Evolutionary conservation across 2,329 filamentous ascomycete species (phyloP), one percentile per base, ranked within the genome.

Genomic region (Colletotrichum viniferum): DNA sequence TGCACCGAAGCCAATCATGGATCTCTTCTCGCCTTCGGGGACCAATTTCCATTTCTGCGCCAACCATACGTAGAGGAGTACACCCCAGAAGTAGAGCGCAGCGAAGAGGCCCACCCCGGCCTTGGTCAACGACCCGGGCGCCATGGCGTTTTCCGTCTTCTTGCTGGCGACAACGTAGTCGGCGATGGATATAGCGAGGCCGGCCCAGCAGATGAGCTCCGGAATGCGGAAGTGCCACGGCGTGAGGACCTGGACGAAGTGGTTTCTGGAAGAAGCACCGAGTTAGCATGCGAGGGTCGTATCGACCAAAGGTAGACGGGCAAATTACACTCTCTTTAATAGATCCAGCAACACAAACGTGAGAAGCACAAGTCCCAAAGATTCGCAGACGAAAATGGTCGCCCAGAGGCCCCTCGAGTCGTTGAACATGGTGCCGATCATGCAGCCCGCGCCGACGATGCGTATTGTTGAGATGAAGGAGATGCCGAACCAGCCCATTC

Each of bases 151-250:
- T 7, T 78, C 69, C 5, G 32, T 68, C n/a, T 71, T 73, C 16
- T 69, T 63, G 32, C 74, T 73, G 13, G 72, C 74, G 18, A 76
- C 24, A 3, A 68, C 60, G 67, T 79, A 79, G 56, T 78, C 78
- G 26, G 74, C 78, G 28, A 79, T 71, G 16, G 76, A 77, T 13
- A 79, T 75, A 6, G 62, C 78, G 24, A 79, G 77, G 30, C 78
- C 78, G 3, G 76, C 73, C 74, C 74, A 78, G 62, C 78, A 79
- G n/a, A 79, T 75, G 64, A 79, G 62, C 52, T 78, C 76, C 1
- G 78, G 78, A 6, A 77, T 61, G 18, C 60, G 74, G 5, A 78
- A 79, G 56, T 74, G 70, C 63, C 77, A 74, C 4, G 36, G 28
- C 6, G 76, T 76, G 5, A 78, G 60, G 13, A 76, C 65, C 5